Evolutionary conservation across 2,329 filamentous ascomycete species (phyloP).

Genomic region (Cordyceps cateniannulata): DNA sequence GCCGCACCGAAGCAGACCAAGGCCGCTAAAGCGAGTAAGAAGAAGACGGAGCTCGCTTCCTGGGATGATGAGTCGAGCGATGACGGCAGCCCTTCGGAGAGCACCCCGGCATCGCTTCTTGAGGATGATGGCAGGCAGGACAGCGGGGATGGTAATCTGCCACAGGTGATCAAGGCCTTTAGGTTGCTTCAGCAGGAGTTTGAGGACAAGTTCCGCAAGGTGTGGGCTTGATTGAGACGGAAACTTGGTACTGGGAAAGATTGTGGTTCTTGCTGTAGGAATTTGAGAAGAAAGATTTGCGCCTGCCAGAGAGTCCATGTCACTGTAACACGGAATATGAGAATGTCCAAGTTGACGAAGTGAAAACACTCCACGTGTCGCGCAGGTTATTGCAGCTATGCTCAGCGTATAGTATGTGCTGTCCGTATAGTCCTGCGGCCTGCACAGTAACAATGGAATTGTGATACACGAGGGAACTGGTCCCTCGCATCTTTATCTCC

Average conservation of each 20-base stretch:
- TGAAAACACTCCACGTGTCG: too few species aligned
- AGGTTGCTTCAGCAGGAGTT: constrained; percentile 51
- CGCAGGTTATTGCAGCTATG: too few species aligned
- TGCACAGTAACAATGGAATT: too few species aligned
- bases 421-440: too few species aligned
- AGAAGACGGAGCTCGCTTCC: constrained; percentile 39
- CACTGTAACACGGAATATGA: too few species aligned
- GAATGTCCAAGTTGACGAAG: too few species aligned
- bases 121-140: constrained; percentile 13
- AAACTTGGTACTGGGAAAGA: neutral
- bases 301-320: too few species aligned
- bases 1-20: neutral
- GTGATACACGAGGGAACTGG: too few species aligned
- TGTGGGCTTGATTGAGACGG: constrained; percentile 43
- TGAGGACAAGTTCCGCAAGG: constrained; percentile 55
- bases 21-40: constrained; percentile 20
- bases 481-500: too few species aligned
- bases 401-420: too few species aligned
- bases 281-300: too few species aligned
- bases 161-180: constrained; percentile 54
- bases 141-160: constrained; percentile 41
- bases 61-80: constrained; percentile 33
- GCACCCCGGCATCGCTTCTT: neutral
- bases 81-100: constrained; percentile 10
- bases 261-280: neutral